A percentile compares a stretch with the other conserved stretches of the same genome.
Evolutionary conservation across 352 stramenopile species (phyloP).

Genomic region (Phytopythium ostracodes): DNA sequence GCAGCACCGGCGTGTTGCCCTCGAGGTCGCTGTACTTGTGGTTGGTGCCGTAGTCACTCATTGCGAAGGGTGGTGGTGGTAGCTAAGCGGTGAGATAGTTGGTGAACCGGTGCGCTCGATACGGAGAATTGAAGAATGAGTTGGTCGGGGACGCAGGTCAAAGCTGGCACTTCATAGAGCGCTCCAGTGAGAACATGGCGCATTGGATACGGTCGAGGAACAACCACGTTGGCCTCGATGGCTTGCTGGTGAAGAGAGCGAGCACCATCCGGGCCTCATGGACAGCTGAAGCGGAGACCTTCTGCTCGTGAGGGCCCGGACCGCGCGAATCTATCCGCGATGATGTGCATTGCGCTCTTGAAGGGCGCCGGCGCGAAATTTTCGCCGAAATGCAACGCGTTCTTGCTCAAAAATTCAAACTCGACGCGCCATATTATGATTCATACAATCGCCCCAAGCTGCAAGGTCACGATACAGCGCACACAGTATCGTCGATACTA

Average conservation of each 20-base stretch:
- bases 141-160: neutral
- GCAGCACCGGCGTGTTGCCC: slow-evolving; percentile 15
- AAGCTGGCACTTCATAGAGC: neutral
- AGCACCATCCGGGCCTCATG: neutral
- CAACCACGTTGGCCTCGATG: neutral
- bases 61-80: slow-evolving; percentile 5
- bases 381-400: neutral
- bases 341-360: neutral
- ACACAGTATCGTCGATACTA: too few relatives aligned
- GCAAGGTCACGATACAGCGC: neutral
- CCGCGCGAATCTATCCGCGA: neutral
- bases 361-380: neutral
- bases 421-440: too few relatives aligned
- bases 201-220: neutral
- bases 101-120: slow-evolving; percentile 2
- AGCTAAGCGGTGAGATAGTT: neutral
- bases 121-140: slow-evolving; percentile 5
- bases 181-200: neutral
- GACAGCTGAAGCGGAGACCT: neutral
- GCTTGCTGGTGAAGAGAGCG: neutral
- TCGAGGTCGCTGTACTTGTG: slow-evolving; percentile 23
- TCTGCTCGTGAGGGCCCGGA: neutral
- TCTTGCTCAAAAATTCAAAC: neutral
- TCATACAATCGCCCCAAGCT: neutral
- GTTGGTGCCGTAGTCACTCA: slow-evolving; percentile 34